Percentiles rank a stretch among this genome's conserved stretches.
phyloP scores from a whole-genome alignment of 257 asterid genomes.

The Ilex asprella region DNA sequence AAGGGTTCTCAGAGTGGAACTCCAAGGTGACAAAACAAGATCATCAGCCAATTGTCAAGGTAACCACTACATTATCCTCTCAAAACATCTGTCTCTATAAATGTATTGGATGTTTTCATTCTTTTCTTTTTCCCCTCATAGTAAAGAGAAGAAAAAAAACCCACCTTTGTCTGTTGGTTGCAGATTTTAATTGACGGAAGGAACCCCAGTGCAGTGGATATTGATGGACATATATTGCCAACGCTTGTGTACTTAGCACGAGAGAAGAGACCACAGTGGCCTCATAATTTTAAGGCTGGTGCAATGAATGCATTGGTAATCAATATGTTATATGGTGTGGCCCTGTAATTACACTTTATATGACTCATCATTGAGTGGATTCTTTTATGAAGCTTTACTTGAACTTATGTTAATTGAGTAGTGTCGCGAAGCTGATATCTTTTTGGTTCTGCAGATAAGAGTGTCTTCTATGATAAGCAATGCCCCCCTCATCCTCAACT shows the following conservation, averaged over 20 bases:
- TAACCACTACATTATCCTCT: conserved; percentile 1
- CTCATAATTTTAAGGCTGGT: conserved; percentile 67
- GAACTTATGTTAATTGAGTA: not conserved
- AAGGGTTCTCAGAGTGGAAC: conserved; percentile 62
- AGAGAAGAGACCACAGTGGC: conserved; percentile 39
- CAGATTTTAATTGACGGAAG: conserved; percentile 42
- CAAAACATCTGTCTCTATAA: no score
- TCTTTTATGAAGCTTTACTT: not conserved
- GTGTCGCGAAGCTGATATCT: not conserved
- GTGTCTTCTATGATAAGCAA: conserved; percentile 73
- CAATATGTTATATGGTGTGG: not conserved
- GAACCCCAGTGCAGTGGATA: conserved; percentile 23
- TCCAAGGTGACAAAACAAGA: conserved; percentile 38
- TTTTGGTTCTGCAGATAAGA: conserved; percentile 41
- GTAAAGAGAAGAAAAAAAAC: no score
- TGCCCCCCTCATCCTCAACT: conserved; percentile 75
- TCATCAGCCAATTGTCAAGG: conserved; percentile 79
- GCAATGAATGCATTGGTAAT: conserved; percentile 56
- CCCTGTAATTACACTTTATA: not conserved
- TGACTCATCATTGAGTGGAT: not conserved
- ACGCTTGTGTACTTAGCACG: conserved; percentile 48
- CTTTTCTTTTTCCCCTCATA: no score
- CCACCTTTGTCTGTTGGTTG: not conserved
- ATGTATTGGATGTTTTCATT: no score
- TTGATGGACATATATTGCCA: conserved; percentile 37